phyloP scores from a whole-genome alignment of 495 filamentous ascomycete genomes.

The Lasiosphaeria miniovina region DNA sequence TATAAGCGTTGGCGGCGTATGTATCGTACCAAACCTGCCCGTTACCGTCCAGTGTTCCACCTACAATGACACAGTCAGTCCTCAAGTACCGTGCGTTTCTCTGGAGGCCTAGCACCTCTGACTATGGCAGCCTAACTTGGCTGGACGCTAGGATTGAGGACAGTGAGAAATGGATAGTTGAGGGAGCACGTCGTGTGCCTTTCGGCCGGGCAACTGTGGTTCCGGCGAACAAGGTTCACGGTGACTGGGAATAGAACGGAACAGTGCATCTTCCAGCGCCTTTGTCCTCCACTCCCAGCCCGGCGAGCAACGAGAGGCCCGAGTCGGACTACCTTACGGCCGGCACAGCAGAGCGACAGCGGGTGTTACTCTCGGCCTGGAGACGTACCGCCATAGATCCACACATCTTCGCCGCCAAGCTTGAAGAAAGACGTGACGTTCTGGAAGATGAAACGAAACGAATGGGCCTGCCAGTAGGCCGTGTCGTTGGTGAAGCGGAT shows the following conservation, averaged over 20 bases:
- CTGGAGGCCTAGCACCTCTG: neutral
- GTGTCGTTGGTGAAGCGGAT: constrained; percentile 59
- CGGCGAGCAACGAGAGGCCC: neutral
- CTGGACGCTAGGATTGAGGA: neutral
- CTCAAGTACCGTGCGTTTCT: constrained; percentile 27
- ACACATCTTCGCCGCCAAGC: constrained; percentile 65
- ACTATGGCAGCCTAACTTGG: neutral
- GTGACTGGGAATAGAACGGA: neutral
- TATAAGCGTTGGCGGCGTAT: constrained; percentile 54
- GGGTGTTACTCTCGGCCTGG: neutral
- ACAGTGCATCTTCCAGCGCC: neutral
- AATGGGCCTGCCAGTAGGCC: constrained; percentile 62
- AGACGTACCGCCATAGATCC: constrained; percentile 51
- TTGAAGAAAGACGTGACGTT: constrained; percentile 68
- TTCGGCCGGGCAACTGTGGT: neutral
- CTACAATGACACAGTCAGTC: constrained; percentile 6
- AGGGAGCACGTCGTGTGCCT: neutral
- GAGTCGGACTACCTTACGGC: constrained; percentile 13
- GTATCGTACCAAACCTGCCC: constrained; percentile 71
- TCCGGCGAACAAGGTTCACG: neutral
- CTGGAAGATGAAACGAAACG: constrained; percentile 60
- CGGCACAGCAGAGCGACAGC: constrained; percentile 6
- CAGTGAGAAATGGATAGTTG: neutral
- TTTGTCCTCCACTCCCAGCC: neutral
- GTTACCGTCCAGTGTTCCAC: constrained; percentile 45